Evolutionary conservation across 139 green algal species (phyloP), one percentile per base, ranked within the genome.

Genomic region (Chlamydomonas schloesseri): DNA sequence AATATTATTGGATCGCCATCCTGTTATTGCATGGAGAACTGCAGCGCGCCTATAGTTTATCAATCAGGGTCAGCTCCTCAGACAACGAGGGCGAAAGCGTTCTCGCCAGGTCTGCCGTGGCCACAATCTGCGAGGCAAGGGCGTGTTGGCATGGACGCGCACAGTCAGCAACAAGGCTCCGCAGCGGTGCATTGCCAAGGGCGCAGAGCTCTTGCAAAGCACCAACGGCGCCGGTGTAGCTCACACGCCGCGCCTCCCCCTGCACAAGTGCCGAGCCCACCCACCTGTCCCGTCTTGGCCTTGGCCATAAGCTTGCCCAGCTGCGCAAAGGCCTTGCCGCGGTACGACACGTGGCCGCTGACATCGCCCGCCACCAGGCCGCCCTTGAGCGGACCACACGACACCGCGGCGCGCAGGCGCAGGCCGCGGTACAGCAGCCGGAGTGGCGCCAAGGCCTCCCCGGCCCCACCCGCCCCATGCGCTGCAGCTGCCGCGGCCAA

Each of bases 321-420:
- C 65, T 69, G 47, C 11, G 21, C 21, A 1, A 70, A 24, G 46
- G 79, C 79, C 79, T 85, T 85, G 79, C 79, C 79, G 5, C 33
- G 55, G 79, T 77, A 85, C 64, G n/a, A 37, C 79, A 76, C 36
- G 42, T 85, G 79, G 26, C 79, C 79, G 79, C 67, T 69, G 21
- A 85, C 65, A 47, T 85, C 79, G 4, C 79, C 79, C 46, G 42
- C 20, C 29, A 34, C 67, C 24, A 85, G 65, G 5, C 13, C 8
- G 3, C 79, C 79, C 69, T 69, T 85, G 11, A 85, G 79, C 79
- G 46, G 28, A 15, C 79, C 79, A 17, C 37, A 28, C 9, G 79
- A 47, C 14, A 85, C 46, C 29, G 36, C 65, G 26, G n/a, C 46
- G 3, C 79, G 65, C 47, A 85, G 50, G 47, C 79, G 46, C 47